Percentiles rank a stretch among this genome's conserved stretches.
Conservation (phyloP, 495 filamentous ascomycete species). For the Xylaria castorea region DNA sequence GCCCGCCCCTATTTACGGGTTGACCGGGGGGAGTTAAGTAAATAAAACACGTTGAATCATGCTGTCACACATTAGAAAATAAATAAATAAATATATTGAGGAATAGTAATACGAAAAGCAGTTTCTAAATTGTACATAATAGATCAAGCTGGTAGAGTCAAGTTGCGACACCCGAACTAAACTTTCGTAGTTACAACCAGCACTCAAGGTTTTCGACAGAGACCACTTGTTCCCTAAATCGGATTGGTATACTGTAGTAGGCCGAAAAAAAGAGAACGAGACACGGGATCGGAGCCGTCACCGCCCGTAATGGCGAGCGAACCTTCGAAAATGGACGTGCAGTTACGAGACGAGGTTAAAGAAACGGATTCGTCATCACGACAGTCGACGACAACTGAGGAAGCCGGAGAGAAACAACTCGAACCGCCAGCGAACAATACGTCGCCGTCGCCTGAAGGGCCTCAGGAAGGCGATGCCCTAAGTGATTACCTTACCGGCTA, state of each 20-base stretch:
- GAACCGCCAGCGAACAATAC: neutral
- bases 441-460: conserved; percentile 14
- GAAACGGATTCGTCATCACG: neutral
- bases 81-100: neutral
- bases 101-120: neutral
- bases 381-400: conserved; percentile 6
- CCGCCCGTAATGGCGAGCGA: neutral
- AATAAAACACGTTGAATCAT: neutral
- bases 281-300: neutral
- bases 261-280: neutral
- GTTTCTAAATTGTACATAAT: neutral
- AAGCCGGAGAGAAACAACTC: conserved; percentile 18
- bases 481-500: conserved; percentile 35
- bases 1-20: neutral
- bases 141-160: neutral
- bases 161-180: neutral
- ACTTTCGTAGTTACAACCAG: neutral
- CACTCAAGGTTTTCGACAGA: neutral
- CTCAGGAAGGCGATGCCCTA: conserved; percentile 23
- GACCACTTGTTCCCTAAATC: neutral
- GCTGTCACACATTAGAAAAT: neutral
- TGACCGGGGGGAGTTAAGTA: neutral
- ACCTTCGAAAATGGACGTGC: neutral
- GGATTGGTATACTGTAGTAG: neutral
- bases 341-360: neutral